Percentiles rank a stretch among this genome's conserved stretches.
Evolutionary conservation across 2,329 filamentous ascomycete genomes (phyloP).

Genomic region (Apiospora phragmitis): DNA sequence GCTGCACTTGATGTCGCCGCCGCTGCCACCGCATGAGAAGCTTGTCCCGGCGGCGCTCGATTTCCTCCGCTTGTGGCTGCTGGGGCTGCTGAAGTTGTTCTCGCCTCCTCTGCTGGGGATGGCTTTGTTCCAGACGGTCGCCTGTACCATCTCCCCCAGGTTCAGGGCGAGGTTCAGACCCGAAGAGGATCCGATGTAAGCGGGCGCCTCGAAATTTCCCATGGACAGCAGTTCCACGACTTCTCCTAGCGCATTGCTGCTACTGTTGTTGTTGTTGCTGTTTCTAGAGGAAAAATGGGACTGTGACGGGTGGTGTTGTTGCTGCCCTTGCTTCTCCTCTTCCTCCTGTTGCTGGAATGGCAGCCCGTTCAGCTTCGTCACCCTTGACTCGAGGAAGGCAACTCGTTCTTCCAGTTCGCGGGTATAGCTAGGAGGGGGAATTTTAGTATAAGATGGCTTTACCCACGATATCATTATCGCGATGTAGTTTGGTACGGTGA

Average conservation of each 20-base stretch:
- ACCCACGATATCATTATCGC: too few species aligned
- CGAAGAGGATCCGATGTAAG: slow-evolving; percentile 50
- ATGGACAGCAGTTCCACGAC: slow-evolving; percentile 51
- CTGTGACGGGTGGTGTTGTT: neutral
- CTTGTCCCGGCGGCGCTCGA: neutral
- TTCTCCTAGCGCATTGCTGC: slow-evolving; percentile 34
- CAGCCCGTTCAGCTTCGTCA: slow-evolving; percentile 20
- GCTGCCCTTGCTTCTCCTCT: slow-evolving; percentile 9
- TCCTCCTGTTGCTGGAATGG: slow-evolving; percentile 7
- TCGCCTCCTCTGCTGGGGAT: slow-evolving; percentile 26
- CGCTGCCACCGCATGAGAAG: slow-evolving; percentile 22
- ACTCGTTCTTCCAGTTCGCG: slow-evolving; percentile 42
- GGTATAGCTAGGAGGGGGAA: slow-evolving; percentile 35
- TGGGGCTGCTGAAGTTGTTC: slow-evolving; percentile 14
- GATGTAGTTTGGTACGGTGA: neutral
- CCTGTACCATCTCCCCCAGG: slow-evolving; percentile 54
- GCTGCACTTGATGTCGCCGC: slow-evolving; percentile 29
- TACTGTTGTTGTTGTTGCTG: slow-evolving; percentile 11
- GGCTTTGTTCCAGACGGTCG: slow-evolving; percentile 54
- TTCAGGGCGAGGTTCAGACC: slow-evolving; percentile 50
- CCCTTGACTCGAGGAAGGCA: slow-evolving; percentile 38
- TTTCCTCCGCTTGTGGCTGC: slow-evolving; percentile 13
- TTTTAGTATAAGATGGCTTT: neutral
- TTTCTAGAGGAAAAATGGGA: slow-evolving; percentile 11
- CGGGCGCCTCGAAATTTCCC: slow-evolving; percentile 44